Evolutionary conservation across 2,329 filamentous ascomycete species (phyloP), one percentile per base, ranked within the genome.

Genomic region (Colletotrichum sp.): DNA sequence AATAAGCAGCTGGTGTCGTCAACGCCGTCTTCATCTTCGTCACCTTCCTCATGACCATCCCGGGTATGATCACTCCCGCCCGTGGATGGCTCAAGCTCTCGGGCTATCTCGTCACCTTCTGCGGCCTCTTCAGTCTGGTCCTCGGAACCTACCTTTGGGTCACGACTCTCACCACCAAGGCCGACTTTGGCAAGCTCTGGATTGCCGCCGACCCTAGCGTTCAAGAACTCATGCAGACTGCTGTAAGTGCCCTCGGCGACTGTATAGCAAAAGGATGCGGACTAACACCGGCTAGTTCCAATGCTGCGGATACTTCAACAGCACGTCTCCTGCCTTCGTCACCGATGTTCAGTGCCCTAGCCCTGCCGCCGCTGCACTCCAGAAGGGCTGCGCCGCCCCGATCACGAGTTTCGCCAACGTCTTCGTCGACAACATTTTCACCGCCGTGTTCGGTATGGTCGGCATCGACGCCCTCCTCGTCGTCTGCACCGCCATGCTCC

Each of bases 231-330:
- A 88, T 97, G 82, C 94, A 97, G 84, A 89, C 91, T 79, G 88
- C 90, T 81, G 94, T 95, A 86, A 69, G 90, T 84, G 15, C 75
- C 16, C 21, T 21, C 30, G 30, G 32, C 2, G 36, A 12, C 34
- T 12, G 10, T 24, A 7, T 12, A 12, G 3, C n/a, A 59, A 8
- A n/a, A 18, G 5, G 55, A 65, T 79, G 69, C 78, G 69, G 77
- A 79, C 78, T 80, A 36, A 79, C 80, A n/a, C 18, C 13, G 30
- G 15, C 32, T 81, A 95, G 92, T 96, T 96, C 83, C 83, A 91
- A 80, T 97, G 95, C 90, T 97, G 95, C 80, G 95, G 95, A 77
- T 97, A 95, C 86, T 86, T 91, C 79, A 95, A 96, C 86, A 92
- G 90, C 83, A 93, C 92, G 6, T 89, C 91, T 15, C 93, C 94